Base-by-base conservation (phyloP, 1,284 basidiomycete species). In the Papiliotrema flavescens region DNA sequence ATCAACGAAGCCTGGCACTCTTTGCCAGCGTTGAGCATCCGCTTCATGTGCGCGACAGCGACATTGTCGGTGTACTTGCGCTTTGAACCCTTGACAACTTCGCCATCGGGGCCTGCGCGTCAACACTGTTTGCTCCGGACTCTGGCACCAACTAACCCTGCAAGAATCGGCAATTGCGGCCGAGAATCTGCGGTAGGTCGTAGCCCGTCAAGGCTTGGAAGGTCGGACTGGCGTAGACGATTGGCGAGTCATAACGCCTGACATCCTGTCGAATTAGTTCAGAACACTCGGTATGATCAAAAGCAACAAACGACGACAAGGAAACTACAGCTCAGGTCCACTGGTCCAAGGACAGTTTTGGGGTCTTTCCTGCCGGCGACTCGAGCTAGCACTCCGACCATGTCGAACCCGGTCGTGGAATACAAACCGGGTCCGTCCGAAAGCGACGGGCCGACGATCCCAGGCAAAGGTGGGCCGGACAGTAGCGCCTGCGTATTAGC, bases 301-400 rank as follows among this genome's bases (percentile, higher is more conserved):
- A 19, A 6, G 17, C 6, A 22, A 70, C 73, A 60, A 45, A 73
- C 71, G 52, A 87, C 86, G 48, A 98, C 88, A 60, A 89, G 82
- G 73, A 98, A 97, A 9, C 89, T 84, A 70, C 90, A 93, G 2
- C 89, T 88, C 55, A 93, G 79, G 73, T 98, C 94, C 36, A 98
- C 89, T 0, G 94, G 90, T 9, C 94, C 94, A 19, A 97, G 82
- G 6, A 81, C 76, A 46, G 96, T 83, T 56, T 81, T 84, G 0
- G 90, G 90, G 63, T 88, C 82, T 0, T 85, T 84, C 2, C 93
- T 83, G 17, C 80, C 82, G 2, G 83, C 85, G 15, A 97, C 86
- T 13, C 89, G 82, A 4, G 86, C 82, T 22, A 98, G 80, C 37
- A 96, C 83, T 41, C 86, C 84, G 48, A 98, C 79, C 54, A 94